phyloP scores from a whole-genome alignment of 768 basidiomycete genomes.

The Leccinum ochraceum region DNA sequence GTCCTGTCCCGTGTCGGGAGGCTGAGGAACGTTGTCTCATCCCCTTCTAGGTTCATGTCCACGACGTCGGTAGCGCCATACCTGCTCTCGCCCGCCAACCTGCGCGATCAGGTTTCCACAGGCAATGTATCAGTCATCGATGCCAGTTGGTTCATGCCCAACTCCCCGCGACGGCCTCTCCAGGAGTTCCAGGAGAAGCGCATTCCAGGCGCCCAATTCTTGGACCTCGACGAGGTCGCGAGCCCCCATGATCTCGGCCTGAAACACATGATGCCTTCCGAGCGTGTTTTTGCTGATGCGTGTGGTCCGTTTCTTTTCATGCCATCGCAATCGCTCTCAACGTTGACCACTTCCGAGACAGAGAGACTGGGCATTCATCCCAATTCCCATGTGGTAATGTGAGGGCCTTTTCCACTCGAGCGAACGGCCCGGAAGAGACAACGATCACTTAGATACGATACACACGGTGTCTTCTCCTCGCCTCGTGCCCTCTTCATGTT shows the following conservation, averaged over 20 bases:
- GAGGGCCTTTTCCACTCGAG: slow-evolving; percentile 23
- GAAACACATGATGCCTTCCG: slow-evolving; percentile 92
- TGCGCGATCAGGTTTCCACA: slow-evolving; percentile 39
- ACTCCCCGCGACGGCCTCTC: slow-evolving; percentile 66
- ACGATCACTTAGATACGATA: slow-evolving; percentile 68
- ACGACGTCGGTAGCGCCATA: slow-evolving; percentile 43
- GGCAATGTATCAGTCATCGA: slow-evolving; percentile 55
- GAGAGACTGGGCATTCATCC: slow-evolving; percentile 73
- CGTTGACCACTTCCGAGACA: slow-evolving; percentile 30
- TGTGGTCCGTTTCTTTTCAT: slow-evolving; percentile 58
- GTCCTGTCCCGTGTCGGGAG: slow-evolving; percentile 11
- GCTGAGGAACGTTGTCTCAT: slow-evolving; percentile 4
- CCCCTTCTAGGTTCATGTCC: slow-evolving; percentile 37
- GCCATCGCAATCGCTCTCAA: slow-evolving; percentile 5
- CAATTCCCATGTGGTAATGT: slow-evolving; percentile 83
- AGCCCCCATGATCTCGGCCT: slow-evolving; percentile 75
- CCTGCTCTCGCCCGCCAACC: slow-evolving; percentile 52
- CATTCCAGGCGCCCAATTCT: slow-evolving; percentile 70
- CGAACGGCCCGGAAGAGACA: slow-evolving; percentile 7
- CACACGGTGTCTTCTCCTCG: slow-evolving; percentile 87
- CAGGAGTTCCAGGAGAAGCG: slow-evolving; percentile 68
- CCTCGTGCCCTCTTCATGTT: slow-evolving; percentile 96
- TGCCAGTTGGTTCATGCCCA: slow-evolving; percentile 95
- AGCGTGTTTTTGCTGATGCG: slow-evolving; percentile 68
- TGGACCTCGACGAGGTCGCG: slow-evolving; percentile 81